phyloP scores from a whole-genome alignment of 306 rosid genomes.

The Inga laurina region DNA sequence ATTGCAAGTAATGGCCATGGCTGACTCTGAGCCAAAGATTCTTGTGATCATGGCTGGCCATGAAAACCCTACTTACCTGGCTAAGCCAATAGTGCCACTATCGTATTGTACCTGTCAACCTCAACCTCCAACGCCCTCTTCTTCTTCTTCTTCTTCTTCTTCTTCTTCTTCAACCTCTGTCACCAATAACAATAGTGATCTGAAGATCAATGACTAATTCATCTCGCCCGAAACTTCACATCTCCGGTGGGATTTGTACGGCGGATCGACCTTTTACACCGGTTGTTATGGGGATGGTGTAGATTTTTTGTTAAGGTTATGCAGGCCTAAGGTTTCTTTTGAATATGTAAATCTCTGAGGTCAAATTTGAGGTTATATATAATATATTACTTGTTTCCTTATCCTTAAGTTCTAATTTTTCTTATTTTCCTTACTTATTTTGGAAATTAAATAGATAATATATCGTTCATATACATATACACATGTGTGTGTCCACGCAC shows the following conservation, averaged over 20 bases:
- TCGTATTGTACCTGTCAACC: slow-evolving; percentile 3
- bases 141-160: neutral
- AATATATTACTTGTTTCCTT: neutral
- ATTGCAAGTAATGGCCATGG: slow-evolving; percentile 5
- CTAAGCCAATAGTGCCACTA: neutral
- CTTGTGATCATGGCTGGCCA: slow-evolving; percentile 23
- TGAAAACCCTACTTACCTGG: slow-evolving; percentile 1
- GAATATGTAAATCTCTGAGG: neutral
- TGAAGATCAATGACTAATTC: neutral
- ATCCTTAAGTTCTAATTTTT: neutral
- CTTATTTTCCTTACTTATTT: neutral
- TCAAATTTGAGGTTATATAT: neutral
- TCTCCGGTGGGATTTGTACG: too few species aligned
- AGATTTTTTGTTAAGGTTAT: neutral
- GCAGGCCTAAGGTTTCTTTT: neutral
- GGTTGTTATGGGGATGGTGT: neutral
- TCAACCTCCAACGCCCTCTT: neutral
- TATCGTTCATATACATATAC: too few species aligned
- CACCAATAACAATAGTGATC: neutral
- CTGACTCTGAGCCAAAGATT: slow-evolving; percentile 16
- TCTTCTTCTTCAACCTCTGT: neutral
- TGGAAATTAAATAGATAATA: neutral
- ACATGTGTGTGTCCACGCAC: too few species aligned
- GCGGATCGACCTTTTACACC: neutral
- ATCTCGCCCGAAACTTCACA: too few species aligned